Base-by-base conservation (phyloP, 345 rosid species). In the Eucalyptus regnans region DNA sequence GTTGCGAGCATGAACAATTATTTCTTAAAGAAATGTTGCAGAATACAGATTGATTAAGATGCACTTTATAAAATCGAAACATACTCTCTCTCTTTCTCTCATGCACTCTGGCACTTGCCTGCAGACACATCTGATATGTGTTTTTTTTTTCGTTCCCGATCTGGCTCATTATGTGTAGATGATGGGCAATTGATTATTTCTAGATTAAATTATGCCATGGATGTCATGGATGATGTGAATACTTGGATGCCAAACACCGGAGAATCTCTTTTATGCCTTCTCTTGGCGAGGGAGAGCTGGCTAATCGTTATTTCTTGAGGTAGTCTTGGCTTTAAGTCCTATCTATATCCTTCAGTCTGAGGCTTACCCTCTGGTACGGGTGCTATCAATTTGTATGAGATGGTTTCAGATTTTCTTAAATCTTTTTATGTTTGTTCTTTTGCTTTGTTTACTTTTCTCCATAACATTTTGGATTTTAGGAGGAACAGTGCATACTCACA, bases 211-310 rank as follows among this genome's bases (percentile, higher is more conserved):
- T 76, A 6, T 76, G 15, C 48, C 46, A 76, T 76, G 84, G 84
- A 76, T 76, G 43, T 76, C 48, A 41, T 76, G 84, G 84, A 76
- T 22, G 84, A 20, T 76, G 43, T 76, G 84, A 41, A 76, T 41
- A 41, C 84, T 41, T 89, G 87, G 89, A 46, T 88, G 89, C 91
- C 71, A 80, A 87, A 87, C 62, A 13, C 58, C 52, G 88, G 62
- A 90, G 89, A 84, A 86, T 87, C 86, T 90, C 68, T 91, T 56
- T 76, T 51, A 88, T 89, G 89, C 94, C 93, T 84, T 91, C 86
- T 90, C 86, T 89, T 92, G 91, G 89, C 88, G 76, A 90, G 90
- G 90, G 88, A 90, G 89, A 54, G 91, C 88, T 89, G 50, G 91
- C 91, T 85, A 54, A 76, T 87, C 29, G 50, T 60, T 86, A 87